phyloP scores from a whole-genome alignment of 441 rosid species.

The Croton laevigatus region DNA sequence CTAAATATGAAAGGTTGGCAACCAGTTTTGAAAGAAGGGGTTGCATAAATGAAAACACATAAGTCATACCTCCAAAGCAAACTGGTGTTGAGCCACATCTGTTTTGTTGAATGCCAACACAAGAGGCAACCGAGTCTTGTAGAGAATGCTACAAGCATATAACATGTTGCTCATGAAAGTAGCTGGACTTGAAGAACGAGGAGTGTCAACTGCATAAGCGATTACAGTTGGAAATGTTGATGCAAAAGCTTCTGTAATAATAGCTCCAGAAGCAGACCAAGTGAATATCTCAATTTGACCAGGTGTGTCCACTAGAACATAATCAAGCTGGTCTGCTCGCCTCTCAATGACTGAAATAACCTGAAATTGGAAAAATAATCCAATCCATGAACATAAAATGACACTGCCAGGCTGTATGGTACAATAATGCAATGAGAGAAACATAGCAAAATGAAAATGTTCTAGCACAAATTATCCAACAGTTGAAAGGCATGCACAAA shows the following conservation, averaged over 20 bases:
- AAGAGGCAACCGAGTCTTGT: constrained; percentile 88
- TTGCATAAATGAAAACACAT: neutral
- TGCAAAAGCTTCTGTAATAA: constrained; percentile 95
- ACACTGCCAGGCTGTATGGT: neutral
- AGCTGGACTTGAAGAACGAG: constrained; percentile 80
- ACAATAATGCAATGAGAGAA: neutral
- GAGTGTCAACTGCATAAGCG: constrained; percentile 91
- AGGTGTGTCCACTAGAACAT: constrained; percentile 97
- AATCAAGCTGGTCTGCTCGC: constrained; percentile 91
- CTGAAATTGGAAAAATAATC: constrained; percentile 34
- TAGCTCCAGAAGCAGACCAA: constrained; percentile 99
- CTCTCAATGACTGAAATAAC: constrained; percentile 74
- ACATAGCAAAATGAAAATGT: neutral
- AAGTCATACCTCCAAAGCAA: constrained; percentile 83
- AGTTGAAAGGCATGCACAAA: neutral
- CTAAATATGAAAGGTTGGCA: neutral
- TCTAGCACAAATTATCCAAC: neutral
- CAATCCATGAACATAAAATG: neutral
- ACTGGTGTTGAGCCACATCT: constrained; percentile 90
- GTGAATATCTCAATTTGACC: constrained; percentile 98
- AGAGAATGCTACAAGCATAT: constrained; percentile 93
- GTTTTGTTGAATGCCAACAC: constrained; percentile 91
- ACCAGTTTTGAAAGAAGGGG: neutral
- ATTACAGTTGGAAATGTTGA: constrained; percentile 93
- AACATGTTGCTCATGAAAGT: constrained; percentile 99